Evolutionary conservation across 768 basidiomycete species (phyloP).

Genomic region (Dentipellis fragilis): DNA sequence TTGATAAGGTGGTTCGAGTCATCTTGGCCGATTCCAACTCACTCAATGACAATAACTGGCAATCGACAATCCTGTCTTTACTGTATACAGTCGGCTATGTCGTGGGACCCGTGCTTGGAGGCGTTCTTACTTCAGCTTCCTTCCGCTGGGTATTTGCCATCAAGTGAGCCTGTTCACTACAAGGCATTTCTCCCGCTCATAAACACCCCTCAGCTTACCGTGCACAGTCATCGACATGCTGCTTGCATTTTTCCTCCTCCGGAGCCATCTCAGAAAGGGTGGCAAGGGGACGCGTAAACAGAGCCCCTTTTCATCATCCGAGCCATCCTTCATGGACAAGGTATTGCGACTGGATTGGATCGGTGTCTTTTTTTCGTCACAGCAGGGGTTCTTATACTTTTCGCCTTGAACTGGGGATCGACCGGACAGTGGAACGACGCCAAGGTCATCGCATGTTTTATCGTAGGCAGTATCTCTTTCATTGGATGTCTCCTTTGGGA

Average conservation of each 20-base stretch:
- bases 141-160: slow-evolving; percentile 50
- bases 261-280: slow-evolving; percentile 20
- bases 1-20: slow-evolving; percentile 25
- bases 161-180: slow-evolving; percentile 26
- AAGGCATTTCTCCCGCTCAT: neutral
- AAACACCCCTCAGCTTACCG: slow-evolving; percentile 26
- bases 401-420: slow-evolving; percentile 45
- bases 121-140: slow-evolving; percentile 26
- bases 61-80: slow-evolving; percentile 30
- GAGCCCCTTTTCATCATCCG: neutral
- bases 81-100: slow-evolving; percentile 34
- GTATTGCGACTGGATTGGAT: slow-evolving; percentile 35
- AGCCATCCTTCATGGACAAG: slow-evolving; percentile 7
- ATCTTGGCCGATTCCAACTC: slow-evolving; percentile 34
- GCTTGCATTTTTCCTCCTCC: slow-evolving; percentile 32
- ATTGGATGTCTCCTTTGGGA: slow-evolving; percentile 31
- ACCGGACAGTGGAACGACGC: slow-evolving; percentile 28
- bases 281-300: slow-evolving; percentile 8
- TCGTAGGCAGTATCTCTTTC: slow-evolving; percentile 34
- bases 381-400: slow-evolving; percentile 35
- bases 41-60: slow-evolving; percentile 32
- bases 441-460: slow-evolving; percentile 37
- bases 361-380: slow-evolving; percentile 33
- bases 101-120: slow-evolving; percentile 36
- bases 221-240: slow-evolving; percentile 25